Evolutionary conservation across 257 asterid species (phyloP).

Genomic region (Lycium ferocissimum): DNA sequence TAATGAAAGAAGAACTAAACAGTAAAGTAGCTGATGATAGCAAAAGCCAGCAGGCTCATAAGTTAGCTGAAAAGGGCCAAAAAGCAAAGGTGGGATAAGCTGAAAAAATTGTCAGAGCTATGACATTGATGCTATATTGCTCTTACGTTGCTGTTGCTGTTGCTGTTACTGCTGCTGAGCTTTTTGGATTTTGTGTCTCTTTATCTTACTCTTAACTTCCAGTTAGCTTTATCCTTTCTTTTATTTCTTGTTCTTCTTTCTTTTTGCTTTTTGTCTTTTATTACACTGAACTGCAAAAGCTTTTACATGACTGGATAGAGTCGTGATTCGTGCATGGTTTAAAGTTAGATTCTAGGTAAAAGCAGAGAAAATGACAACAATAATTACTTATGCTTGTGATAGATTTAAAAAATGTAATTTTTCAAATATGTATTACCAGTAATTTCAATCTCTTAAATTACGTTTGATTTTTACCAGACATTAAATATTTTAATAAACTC

Average conservation of each 20-base stretch:
- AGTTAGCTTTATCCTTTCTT: slow-evolving; percentile 15
- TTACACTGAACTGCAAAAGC: neutral
- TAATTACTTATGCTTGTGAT: too few species aligned
- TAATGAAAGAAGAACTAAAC: neutral
- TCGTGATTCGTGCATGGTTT: neutral
- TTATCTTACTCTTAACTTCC: neutral
- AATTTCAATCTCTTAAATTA: too few species aligned
- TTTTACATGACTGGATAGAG: neutral
- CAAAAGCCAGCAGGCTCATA: neutral
- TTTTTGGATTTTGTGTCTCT: neutral
- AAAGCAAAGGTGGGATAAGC: neutral
- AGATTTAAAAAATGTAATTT: too few species aligned
- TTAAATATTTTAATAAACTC: too few species aligned
- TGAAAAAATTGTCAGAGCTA: neutral
- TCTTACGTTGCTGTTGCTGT: neutral
- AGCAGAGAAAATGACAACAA: too few species aligned
- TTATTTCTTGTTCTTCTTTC: too few species aligned
- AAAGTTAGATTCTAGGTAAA: neutral
- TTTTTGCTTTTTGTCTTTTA: neutral
- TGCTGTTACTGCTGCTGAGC: neutral
- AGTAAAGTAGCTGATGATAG: too few species aligned
- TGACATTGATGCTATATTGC: neutral
- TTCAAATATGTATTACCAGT: too few species aligned
- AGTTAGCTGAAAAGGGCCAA: neutral
- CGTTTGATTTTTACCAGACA: too few species aligned